Evolutionary conservation across 2,329 filamentous ascomycete genomes (phyloP), one percentile per base, ranked within the genome.

Genomic region (Ceratocystis cacaofunesta): DNA sequence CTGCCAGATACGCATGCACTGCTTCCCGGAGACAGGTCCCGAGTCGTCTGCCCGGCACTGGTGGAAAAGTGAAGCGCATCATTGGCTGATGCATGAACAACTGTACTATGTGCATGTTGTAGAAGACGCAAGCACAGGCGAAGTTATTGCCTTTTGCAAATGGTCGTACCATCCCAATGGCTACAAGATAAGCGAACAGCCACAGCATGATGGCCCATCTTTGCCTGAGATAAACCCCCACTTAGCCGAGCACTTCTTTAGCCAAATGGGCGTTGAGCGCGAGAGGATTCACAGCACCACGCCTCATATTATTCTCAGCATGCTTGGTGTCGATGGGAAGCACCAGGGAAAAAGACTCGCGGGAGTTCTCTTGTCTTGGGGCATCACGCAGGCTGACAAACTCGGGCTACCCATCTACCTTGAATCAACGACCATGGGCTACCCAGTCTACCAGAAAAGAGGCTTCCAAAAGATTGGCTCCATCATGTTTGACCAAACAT

Each of bases 161-260:
- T 67, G 66, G 66, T 67, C 66, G 8, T 67, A 67, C 30, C 66
- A 67, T 41, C 66, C 63, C 25, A 36, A 60, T 22, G 66, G 66
- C 46, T 67, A 62, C 41, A 55, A 55, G 30, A 30, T 44, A 15
- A 48, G 30, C n/a, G 61, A 62, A 50, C 19, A 62, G 41, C 55
- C 55, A 58, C 30, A 32, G 5, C 28, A 22, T 30, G 25, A 22
- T 10, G 55, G n/a, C 15, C 55, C 22, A n/a, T 28, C 41, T n/a
- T 19, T 36, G 5, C 63, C 41, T 12, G 17, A n/a, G 30, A 44
- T 48, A 8, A 67, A 67, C 28, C 19, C 32, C 5, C 58, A 63
- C 46, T 30, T 67, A 28, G 60, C 63, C 25, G 43, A 65, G 32
- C 63, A 65, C 36, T 67, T 67, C 30, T 67, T 67, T 55, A n/a